Evolutionary conservation across 345 rosid genomes (phyloP), one percentile per base, ranked within the genome.

Genomic region (Pugionium cornutum): DNA sequence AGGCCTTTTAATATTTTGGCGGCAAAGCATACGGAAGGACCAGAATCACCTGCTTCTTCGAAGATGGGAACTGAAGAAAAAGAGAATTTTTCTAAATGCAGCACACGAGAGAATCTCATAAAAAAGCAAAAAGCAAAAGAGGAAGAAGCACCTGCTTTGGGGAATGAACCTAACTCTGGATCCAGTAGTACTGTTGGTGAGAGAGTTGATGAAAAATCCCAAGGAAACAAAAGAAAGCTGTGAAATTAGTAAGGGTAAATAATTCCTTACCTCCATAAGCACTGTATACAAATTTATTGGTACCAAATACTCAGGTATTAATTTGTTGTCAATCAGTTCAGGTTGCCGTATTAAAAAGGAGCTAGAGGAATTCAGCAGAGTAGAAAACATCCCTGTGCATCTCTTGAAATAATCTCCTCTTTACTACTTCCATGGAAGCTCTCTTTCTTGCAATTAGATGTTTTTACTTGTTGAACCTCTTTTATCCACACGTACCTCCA

Each of bases 11-110:
- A 88, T 32, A 56, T 69, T 46, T 65, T 77, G 1, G 69, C 66
- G 0, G 73, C 70, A 68, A 89, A 81, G 58, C 78, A 72, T 65
- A 68, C 78, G 27, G 85, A 75, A 64, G 83, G 82, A 11, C 79
- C 90, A 37, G 83, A 81, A 69, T 85, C 92, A 59, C 86, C 83
- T 29, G 79, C 60, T 74, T 79, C 87, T 37, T 11, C 77, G 4
- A 83, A 78, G 78, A 35, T 57, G 40, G 54, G 84, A 85, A 57
- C 72, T 10, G 70, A 75, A 75, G 77, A 46, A 72, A 58, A 59
- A 35, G 34, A 40, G 62, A 78, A 67, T 62, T 65, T 56, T 50
- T 72, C 70, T 10, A 53, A 50, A 34, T 68, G 76, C 5, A 64
- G 64, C 73, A 49, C 29, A 28, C 37, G 7, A 40, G 78, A 83